phyloP scores from a whole-genome alignment of 495 filamentous ascomycete genomes.

The Aspergillus saccharolyticus region DNA sequence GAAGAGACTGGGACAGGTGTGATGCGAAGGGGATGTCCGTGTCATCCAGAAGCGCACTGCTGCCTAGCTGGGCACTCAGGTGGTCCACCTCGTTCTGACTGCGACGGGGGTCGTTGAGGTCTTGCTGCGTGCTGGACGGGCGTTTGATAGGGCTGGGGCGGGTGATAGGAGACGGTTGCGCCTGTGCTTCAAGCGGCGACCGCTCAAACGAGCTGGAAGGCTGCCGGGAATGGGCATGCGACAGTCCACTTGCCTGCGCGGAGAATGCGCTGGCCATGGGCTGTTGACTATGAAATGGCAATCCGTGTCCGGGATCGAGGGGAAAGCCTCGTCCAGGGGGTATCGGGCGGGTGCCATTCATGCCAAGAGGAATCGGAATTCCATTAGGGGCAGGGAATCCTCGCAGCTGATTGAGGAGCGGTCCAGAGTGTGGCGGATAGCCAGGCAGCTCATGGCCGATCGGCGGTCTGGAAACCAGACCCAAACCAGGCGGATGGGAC shows the following conservation, averaged over 20 bases:
- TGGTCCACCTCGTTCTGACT: slow-evolving; percentile 58
- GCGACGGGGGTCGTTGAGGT: slow-evolving; percentile 39
- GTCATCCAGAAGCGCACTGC: slow-evolving; percentile 87
- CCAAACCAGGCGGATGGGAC: slow-evolving; percentile 55
- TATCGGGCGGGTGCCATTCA: slow-evolving; percentile 54
- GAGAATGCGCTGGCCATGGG: slow-evolving; percentile 31
- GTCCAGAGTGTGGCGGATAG: slow-evolving; percentile 46
- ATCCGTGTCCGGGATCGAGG: slow-evolving; percentile 42
- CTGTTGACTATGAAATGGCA: slow-evolving; percentile 33
- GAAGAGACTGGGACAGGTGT: slow-evolving; percentile 38
- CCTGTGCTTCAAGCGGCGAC: slow-evolving; percentile 38
- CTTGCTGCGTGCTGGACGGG: slow-evolving; percentile 70
- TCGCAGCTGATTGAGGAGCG: slow-evolving; percentile 43
- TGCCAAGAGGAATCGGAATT: slow-evolving; percentile 53
- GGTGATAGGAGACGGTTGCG: slow-evolving; percentile 59
- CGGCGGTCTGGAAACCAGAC: slow-evolving; percentile 33
- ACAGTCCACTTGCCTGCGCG: slow-evolving; percentile 31
- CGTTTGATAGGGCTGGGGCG: slow-evolving; percentile 85
- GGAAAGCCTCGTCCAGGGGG: slow-evolving; percentile 62
- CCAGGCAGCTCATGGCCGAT: slow-evolving; percentile 50
- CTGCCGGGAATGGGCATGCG: slow-evolving; percentile 55
- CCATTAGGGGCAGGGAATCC: slow-evolving; percentile 53
- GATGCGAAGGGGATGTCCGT: slow-evolving; percentile 50
- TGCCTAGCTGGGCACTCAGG: slow-evolving; percentile 79
- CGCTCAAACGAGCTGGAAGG: slow-evolving; percentile 55